Conservation (phyloP, 352 stramenopile genomes). For the Albugo candida region DNA sequence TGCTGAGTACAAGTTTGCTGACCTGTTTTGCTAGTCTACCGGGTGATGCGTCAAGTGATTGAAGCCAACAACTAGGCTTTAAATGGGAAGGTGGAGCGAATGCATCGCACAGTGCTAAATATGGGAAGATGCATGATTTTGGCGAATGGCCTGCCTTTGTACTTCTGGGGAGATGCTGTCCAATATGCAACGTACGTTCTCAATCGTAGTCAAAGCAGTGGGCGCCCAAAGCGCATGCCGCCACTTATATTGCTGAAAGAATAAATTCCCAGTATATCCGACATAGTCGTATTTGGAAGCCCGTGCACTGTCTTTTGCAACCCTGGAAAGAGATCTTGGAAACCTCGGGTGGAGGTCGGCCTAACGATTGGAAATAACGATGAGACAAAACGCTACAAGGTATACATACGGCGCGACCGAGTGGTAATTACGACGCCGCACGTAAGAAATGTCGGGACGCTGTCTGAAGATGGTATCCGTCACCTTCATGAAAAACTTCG, state of each 20-base stretch:
- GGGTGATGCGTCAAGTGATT: too few species aligned
- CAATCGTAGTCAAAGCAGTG: not conserved
- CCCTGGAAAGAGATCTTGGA: not conserved
- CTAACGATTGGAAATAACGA: conserved; percentile 4
- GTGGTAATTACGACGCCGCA: too few species aligned
- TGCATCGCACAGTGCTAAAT: not conserved
- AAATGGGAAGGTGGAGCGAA: not conserved
- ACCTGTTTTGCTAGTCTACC: too few species aligned
- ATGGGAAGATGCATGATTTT: not conserved
- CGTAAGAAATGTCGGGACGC: too few species aligned
- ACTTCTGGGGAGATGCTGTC: not conserved
- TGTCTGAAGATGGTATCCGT: not conserved
- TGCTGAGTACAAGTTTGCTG: too few species aligned
- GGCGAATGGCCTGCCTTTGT: not conserved
- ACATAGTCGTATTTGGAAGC: conserved; percentile 4
- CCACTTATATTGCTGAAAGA: conserved; percentile 4
- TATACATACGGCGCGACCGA: conserved; percentile 5
- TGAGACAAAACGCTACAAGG: conserved; percentile 9
- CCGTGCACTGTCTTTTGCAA: conserved; percentile 2
- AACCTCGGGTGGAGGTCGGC: not conserved
- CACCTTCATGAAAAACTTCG: too few species aligned
- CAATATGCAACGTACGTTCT: not conserved
- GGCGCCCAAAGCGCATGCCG: not conserved
- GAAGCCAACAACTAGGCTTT: not conserved
- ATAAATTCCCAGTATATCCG: not conserved